Conservation (phyloP, 495 filamentous ascomycete genomes). For the Podospora conica region DNA sequence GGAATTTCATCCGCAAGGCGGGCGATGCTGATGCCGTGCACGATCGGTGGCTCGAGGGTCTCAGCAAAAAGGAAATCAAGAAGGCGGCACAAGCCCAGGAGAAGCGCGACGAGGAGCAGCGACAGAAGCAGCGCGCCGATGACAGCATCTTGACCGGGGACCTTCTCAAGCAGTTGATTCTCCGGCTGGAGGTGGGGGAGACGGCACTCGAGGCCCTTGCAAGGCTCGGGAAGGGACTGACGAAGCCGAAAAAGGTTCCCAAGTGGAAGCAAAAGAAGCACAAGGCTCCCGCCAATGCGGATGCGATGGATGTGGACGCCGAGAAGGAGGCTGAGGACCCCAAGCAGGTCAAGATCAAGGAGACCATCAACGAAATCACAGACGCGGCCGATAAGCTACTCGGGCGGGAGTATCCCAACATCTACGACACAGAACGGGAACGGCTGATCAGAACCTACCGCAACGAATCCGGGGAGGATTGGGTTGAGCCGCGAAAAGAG, state of each 20-base stretch:
- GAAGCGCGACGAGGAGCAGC: constrained; percentile 69
- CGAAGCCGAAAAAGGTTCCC: constrained; percentile 57
- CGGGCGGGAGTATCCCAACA: constrained; percentile 70
- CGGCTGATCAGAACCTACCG: constrained; percentile 72
- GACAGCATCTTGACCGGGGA: constrained; percentile 73
- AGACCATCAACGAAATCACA: constrained; percentile 75
- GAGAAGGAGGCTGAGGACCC: constrained; percentile 55
- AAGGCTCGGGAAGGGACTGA: constrained; percentile 64
- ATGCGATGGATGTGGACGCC: constrained; percentile 59
- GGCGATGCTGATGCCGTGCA: constrained; percentile 83
- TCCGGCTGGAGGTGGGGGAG: constrained; percentile 70
- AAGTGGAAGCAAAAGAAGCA: constrained; percentile 54
- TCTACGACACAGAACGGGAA: constrained; percentile 89
- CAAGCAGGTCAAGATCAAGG: constrained; percentile 59
- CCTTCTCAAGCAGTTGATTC: constrained; percentile 63
- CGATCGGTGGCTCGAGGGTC: constrained; percentile 85
- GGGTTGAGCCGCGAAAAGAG: constrained; percentile 54
- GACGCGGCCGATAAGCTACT: constrained; percentile 83
- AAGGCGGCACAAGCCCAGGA: constrained; percentile 82
- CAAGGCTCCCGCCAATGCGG: constrained; percentile 32
- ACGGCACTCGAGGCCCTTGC: constrained; percentile 85
- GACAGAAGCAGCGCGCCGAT: constrained; percentile 59
- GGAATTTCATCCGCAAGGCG: constrained; percentile 89
- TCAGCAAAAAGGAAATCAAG: constrained; percentile 90
- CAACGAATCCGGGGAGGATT: constrained; percentile 84